Base-by-base conservation (phyloP, 1,139 yeast species). In the Yamadazyma siamensis region DNA sequence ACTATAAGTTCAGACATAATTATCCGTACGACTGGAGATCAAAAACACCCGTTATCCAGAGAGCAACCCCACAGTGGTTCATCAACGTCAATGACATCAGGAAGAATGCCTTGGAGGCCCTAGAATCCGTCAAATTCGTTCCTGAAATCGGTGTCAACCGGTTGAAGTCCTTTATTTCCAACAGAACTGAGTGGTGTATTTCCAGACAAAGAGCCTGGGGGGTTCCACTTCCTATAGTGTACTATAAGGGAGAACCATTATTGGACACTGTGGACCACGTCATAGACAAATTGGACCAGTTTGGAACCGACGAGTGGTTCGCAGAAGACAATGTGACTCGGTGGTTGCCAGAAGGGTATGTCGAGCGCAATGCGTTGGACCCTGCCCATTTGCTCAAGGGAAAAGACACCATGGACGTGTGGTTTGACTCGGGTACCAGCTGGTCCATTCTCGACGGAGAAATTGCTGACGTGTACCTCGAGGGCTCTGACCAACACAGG, bases 181-280 rank as follows among this genome's bases (percentile, higher is more conserved):
- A 81, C 33, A 75, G 99, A 56, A 77, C 79, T 39, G 98, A 91
- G 52, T 91, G 99, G 99, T 91, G 99, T 58, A 88, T 91, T 28
- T 89, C 97, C 1, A 72, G 99, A 46, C 99, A 91, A 56, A 75
- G 99, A 44, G 72, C 77, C n/a, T 91, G 99, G 99, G 99, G 99
- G 28, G 97, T 91, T 23, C 98, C 98, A 1, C 83, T 91, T 26
- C 98, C 98, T 0, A 91, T 86, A 0, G 60, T 91, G 4, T 85
- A 83, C 54, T 59, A 77, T 39, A 71, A 69, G 31, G 65, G 65
- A 12, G 77, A 73, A 34, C 80, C 88, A 2, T 41, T 84, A 12
- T 58, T 76, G 46, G 77, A 74, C 26, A 61, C 65, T 13, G 71
- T 85, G n/a, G 65, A 61, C 9, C 65, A 71, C 40, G 71, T 82